Evolutionary conservation across 768 basidiomycete species (phyloP), one percentile per base, ranked within the genome.

Genomic region (Chlorophyllum brunneum): DNA sequence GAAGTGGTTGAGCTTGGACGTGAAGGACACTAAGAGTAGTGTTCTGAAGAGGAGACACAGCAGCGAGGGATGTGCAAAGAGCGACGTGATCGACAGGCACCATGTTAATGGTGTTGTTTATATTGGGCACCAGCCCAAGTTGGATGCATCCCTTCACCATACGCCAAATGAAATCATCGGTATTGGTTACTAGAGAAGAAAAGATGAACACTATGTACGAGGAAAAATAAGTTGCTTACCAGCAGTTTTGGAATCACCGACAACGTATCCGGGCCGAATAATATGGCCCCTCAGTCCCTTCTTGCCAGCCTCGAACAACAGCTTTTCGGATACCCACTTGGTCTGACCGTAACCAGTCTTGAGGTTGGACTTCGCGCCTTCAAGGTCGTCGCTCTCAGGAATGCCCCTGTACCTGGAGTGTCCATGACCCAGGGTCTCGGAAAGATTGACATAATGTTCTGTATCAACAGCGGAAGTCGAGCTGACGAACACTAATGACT

Each of bases 101-200:
- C 87, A 98, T 95, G 71, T 99, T 99, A 62, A 99, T 80, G 1
- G 92, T 88, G 70, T 99, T 99, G 75, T 97, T 93, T 68, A 99
- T 98, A 64, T 99, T 92, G 8, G 97, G 97, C 2, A 93, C 85
- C 34, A 92, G 80, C 1, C 95, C 95, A n/a, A 98, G 84, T 65
- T 99, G 97, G 31, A 98, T 78, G 63, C 94, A 98, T n/a, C 97
- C 97, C 67, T 98, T 98, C 64, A 97, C 91, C 67, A 99, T 73
- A 2, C 97, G 83, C 95, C 95, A 98, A 51, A 99, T 82, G 70
- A 99, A 99, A 66, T 99, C 97, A 60, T 99, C 95, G 29, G 97
- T 98, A 70, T 99, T 99, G 10, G 95, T 98, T 3, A 98, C 95
- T 92, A 58, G 15, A 48, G 24, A 41, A 57, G 52, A 48, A 46